These are phyloP conservation scores for Geotrichum klebahnii DNA, from an alignment of 1,139 yeast genomes.

Conservation along the genomic window DNA sequence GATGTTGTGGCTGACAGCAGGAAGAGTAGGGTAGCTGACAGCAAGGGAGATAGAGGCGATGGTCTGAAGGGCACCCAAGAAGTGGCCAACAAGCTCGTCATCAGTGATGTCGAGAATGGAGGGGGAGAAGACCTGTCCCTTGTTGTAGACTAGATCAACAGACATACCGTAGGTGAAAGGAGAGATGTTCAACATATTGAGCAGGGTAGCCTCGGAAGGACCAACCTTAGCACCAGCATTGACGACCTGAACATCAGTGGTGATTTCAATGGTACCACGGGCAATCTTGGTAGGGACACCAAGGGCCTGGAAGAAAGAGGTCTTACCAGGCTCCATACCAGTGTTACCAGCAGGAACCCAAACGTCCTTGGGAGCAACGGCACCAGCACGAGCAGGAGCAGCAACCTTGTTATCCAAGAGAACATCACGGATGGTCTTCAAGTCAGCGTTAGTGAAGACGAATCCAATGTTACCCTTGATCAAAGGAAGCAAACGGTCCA, in stretches of 20 bases:
- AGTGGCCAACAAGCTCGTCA: slow-evolving; percentile 90
- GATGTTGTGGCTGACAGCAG: slow-evolving; percentile 98
- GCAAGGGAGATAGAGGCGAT: slow-evolving; percentile 96
- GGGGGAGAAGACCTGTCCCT: slow-evolving; percentile 97
- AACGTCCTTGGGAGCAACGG: slow-evolving; percentile 96
- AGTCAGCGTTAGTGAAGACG: slow-evolving; percentile 96
- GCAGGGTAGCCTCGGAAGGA: slow-evolving; percentile 97
- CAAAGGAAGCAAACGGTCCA: slow-evolving; percentile 89
- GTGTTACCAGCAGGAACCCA: slow-evolving; percentile 99
- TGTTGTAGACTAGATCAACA: slow-evolving; percentile 94
- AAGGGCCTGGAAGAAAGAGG: slow-evolving; percentile 99
- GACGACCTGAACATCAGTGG: slow-evolving; percentile 94
- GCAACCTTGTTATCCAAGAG: slow-evolving; percentile 92
- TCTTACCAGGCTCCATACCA: slow-evolving; percentile 99
- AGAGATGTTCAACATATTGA: slow-evolving; percentile 99
- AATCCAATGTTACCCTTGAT: slow-evolving; percentile 98
- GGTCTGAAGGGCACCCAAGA: slow-evolving; percentile 86
- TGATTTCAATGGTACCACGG: slow-evolving; percentile 99
- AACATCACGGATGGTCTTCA: slow-evolving; percentile 84
- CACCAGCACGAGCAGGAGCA: slow-evolving; percentile 99
- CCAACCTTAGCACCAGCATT: slow-evolving; percentile 84
- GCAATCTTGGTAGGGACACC: slow-evolving; percentile 99
- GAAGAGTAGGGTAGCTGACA: slow-evolving; percentile 98
- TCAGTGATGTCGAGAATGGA: slow-evolving; percentile 97
- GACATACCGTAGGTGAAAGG: slow-evolving; percentile 99